Percentiles rank a stretch among this genome's conserved stretches.
Conservation (phyloP, 139 green algal species). For the Chlamydomonas sphaeroides region DNA sequence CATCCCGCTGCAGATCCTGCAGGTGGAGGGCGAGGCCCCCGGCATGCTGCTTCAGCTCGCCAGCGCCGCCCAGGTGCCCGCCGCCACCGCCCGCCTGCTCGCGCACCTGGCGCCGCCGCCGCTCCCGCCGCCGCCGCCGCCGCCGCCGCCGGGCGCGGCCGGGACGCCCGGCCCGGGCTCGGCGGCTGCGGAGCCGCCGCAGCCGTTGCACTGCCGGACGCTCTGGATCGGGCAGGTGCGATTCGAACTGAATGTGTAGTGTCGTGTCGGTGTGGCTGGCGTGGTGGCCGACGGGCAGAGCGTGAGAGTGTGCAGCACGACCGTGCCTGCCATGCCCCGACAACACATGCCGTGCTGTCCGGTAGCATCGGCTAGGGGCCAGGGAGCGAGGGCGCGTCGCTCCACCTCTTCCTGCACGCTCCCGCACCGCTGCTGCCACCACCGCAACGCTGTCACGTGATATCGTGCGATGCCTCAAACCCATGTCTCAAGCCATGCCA, state of each 20-base stretch:
- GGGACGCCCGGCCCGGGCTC: not conserved
- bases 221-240: conserved; percentile 64
- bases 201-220: conserved; percentile 27
- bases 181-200: not conserved
- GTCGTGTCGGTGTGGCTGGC: not conserved
- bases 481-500: too few relatives aligned
- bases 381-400: too few relatives aligned
- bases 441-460: too few relatives aligned
- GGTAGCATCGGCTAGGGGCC: too few relatives aligned
- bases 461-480: too few relatives aligned
- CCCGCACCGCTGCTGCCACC: too few relatives aligned
- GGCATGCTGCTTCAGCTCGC: conserved; percentile 53
- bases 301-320: too few relatives aligned
- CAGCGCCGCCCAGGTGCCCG: conserved; percentile 7
- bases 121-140: not conserved
- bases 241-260: not conserved
- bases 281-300: too few relatives aligned
- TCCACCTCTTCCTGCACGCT: too few relatives aligned
- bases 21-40: conserved; percentile 26
- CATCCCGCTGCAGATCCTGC: conserved; percentile 16
- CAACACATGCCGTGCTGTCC: too few relatives aligned
- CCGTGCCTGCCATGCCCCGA: too few relatives aligned
- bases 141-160: not conserved
- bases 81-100: conserved; percentile 8
- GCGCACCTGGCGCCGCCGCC: not conserved